Base-by-base conservation (phyloP, 345 rosid species). In the Bretschneidera sinensis region DNA sequence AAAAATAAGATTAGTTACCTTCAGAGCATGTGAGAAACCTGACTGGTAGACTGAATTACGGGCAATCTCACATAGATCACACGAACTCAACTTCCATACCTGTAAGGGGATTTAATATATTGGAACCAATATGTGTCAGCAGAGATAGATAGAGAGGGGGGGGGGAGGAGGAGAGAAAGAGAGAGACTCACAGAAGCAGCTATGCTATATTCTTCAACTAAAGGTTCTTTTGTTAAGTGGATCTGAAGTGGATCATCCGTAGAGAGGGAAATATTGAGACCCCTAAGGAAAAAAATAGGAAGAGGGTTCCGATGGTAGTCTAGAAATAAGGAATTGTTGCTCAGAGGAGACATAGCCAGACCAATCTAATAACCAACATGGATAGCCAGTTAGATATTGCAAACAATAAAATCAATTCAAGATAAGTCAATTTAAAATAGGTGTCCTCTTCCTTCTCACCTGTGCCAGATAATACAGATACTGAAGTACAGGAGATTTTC, bases 401-500 rank as follows among this genome's bases (percentile, higher is more conserved):
- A 24, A 45, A 14, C 16, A 63, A 53, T 45, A 16, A 54, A 23
- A 65, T 24, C 28, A 24, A 35, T 20, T n/a, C 54, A 61, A 48
- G 21, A 17, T 17, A 31, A 63, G n/a, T n/a, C n/a, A 20, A 63
- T 4, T 39, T 28, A 22, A 6, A 48, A 11, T 2, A 48, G 8
- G 20, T 24, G 21, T 47, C 19, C 22, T 43, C 17, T n/a, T 14
- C 15, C 53, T 57, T 57, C 59, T 55, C 75, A 88, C 99, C 85
- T 95, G 99, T 24, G 99, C 91, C 67, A 95, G 76, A 71, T 88
- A 95, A 81, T 88, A 95, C 54, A 95, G 87, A 79, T 95, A 91
- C 74, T 95, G 99, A 71, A 95, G 99, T 17, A 95, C 99, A n/a
- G 99, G 99, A 75, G 99, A 95, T 74, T 95, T 95, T 59, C 87